These are phyloP conservation scores for Sechiopsis laciniata DNA, from an alignment of 306 rosid species.

Conservation along the genomic window DNA sequence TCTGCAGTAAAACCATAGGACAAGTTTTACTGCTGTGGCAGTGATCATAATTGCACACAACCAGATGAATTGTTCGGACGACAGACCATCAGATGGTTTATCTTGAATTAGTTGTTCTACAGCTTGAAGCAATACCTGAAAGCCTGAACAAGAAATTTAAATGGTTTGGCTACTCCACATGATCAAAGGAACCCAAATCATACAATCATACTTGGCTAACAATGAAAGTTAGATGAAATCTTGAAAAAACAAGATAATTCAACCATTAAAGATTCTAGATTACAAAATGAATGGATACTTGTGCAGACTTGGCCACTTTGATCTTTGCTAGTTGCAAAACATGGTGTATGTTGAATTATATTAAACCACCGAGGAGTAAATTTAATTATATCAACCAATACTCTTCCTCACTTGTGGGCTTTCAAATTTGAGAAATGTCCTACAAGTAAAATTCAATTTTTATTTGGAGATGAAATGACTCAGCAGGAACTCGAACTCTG, in stretches of 20 bases:
- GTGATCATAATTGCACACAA: conserved; percentile 62
- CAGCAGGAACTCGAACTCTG: too few species aligned
- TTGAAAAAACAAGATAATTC: not conserved
- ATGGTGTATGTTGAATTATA: not conserved
- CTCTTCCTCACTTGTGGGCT: too few species aligned
- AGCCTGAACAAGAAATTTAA: conserved; percentile 47
- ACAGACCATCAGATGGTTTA: conserved; percentile 47
- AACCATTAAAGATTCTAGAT: not conserved
- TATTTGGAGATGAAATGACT: too few species aligned
- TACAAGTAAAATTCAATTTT: too few species aligned
- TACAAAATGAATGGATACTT: not conserved
- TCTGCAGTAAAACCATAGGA: conserved; percentile 85
- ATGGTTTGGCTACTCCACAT: conserved; percentile 12
- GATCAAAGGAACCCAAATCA: not conserved
- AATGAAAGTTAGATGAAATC: not conserved
- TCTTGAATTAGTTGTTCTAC: conserved; percentile 45
- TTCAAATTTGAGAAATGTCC: too few species aligned
- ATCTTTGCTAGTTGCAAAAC: not conserved
- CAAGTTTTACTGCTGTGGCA: conserved; percentile 69
- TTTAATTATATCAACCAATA: too few species aligned
- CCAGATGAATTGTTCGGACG: conserved; percentile 54
- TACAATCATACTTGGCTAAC: too few species aligned
- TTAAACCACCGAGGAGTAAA: too few species aligned
- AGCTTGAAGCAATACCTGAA: conserved; percentile 79
- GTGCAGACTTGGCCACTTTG: not conserved